Percentiles rank a stretch among this genome's conserved stretches.
Evolutionary conservation across 2,329 filamentous ascomycete genomes (phyloP).

Genomic region (Lachnellula hyalina): DNA sequence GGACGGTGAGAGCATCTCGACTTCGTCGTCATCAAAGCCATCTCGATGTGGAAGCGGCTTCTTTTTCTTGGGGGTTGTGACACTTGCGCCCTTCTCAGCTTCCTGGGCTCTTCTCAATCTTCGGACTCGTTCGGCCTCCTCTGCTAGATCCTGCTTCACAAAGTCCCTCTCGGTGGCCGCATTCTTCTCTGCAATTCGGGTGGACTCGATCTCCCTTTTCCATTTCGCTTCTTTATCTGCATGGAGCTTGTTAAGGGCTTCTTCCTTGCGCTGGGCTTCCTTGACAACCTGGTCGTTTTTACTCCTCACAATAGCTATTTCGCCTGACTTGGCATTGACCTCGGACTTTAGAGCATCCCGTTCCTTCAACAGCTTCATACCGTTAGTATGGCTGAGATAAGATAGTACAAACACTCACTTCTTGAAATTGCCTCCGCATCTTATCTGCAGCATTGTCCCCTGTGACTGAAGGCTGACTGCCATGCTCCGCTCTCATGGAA

Average conservation of each 20-base stretch:
- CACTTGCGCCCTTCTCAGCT: conserved; percentile 35
- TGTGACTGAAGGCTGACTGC: conserved; percentile 10
- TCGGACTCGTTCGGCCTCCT: conserved; percentile 43
- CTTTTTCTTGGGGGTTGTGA: conserved; percentile 58
- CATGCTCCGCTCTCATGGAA: conserved; percentile 12
- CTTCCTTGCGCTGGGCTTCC: conserved; percentile 58
- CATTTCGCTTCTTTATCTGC: conserved; percentile 60
- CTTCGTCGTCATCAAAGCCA: conserved; percentile 62
- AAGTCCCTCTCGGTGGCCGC: conserved; percentile 68
- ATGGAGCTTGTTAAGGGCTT: conserved; percentile 56
- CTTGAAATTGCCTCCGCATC: conserved; percentile 24
- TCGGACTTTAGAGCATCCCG: conserved; percentile 51
- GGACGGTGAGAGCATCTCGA: conserved; percentile 43
- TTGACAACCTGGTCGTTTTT: conserved; percentile 59
- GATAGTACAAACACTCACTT: conserved; percentile 13
- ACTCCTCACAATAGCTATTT: conserved; percentile 68
- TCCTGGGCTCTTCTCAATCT: conserved; percentile 39
- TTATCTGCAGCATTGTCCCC: conserved; percentile 14
- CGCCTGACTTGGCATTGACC: conserved; percentile 60
- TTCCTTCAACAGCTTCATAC: conserved; percentile 40
- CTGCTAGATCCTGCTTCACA: conserved; percentile 63
- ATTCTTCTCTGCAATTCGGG: conserved; percentile 59
- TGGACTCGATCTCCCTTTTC: conserved; percentile 57
- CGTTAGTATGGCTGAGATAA: neutral
- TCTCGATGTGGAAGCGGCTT: conserved; percentile 60